A percentile compares a stretch with the other conserved stretches of the same genome.
phyloP scores from a whole-genome alignment of 2,329 filamentous ascomycete species.

The Penicillium brevicompactum region DNA sequence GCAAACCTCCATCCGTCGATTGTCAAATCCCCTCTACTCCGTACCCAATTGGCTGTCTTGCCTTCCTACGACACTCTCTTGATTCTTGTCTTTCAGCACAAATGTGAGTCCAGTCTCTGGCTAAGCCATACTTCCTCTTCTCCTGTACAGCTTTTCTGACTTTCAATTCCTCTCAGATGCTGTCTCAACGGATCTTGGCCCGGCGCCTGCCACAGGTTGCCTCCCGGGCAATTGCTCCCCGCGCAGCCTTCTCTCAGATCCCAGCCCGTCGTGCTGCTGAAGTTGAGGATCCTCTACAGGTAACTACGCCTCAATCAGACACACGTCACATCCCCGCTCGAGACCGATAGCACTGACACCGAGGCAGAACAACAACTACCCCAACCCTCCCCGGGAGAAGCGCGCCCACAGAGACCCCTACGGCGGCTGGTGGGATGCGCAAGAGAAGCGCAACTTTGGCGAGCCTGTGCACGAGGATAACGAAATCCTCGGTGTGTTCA shows the following conservation, averaged over 20 bases:
- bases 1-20: conserved; percentile 33
- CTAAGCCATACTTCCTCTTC: background rate
- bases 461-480: conserved; percentile 97
- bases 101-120: conserved; percentile 25
- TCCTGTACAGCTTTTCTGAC: conserved; percentile 8
- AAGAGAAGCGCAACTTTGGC: conserved; percentile 95
- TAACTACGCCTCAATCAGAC: conserved; percentile 23
- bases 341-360: conserved; percentile 20
- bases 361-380: conserved; percentile 49
- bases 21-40: conserved; percentile 21
- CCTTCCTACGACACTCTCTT: conserved; percentile 20
- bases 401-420: conserved; percentile 91
- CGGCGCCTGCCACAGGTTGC: conserved; percentile 45
- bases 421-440: conserved; percentile 94
- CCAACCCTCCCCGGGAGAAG: conserved; percentile 66
- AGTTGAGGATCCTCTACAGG: conserved; percentile 47
- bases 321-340: background rate
- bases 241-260: conserved; percentile 46
- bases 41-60: conserved; percentile 18
- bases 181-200: conserved; percentile 48
- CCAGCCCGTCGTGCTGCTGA: conserved; percentile 42
- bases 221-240: conserved; percentile 39
- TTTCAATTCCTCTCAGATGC: conserved; percentile 41
- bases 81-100: conserved; percentile 25
- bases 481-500: conserved; percentile 87